Conservation (phyloP, 1,139 yeast species). For the Hansenula lynferdii region DNA sequence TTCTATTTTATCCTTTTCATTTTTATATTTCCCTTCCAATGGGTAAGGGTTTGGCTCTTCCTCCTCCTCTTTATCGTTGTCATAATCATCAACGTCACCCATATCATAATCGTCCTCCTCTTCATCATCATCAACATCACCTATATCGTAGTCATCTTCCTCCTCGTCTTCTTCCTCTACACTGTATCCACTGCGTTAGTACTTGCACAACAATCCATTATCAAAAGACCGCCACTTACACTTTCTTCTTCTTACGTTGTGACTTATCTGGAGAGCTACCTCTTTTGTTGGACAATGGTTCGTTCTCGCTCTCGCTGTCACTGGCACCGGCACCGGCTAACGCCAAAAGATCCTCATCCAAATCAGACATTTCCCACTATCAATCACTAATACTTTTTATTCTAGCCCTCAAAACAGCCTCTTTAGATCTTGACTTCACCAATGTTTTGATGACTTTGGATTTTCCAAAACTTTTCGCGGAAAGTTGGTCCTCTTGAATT, state of each 20-base stretch:
- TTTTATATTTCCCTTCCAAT: conserved; percentile 83
- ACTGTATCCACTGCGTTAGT: neutral
- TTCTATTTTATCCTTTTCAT: conserved; percentile 67
- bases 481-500: no score
- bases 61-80: conserved; percentile 24
- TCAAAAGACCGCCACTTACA: no score
- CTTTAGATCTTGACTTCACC: no score
- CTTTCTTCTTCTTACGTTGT: conserved; percentile 21
- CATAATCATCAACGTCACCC: conserved; percentile 19
- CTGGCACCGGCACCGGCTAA: conserved; percentile 65
- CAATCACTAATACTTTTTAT: no score
- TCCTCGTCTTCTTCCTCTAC: conserved; percentile 14
- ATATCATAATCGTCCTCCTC: conserved; percentile 31
- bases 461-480: no score
- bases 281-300: conserved; percentile 22
- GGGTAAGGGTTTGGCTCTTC: conserved; percentile 74
- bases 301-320: conserved; percentile 23
- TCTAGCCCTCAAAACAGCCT: no score
- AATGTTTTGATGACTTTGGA: no score
- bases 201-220: no score
- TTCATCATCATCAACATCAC: conserved; percentile 27
- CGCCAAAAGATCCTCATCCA: conserved; percentile 88
- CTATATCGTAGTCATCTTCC: conserved; percentile 29
- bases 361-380: conserved; percentile 35
- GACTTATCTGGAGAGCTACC: conserved; percentile 11